phyloP scores from a whole-genome alignment of 768 basidiomycete species.

The Boletus tomentosulus region DNA sequence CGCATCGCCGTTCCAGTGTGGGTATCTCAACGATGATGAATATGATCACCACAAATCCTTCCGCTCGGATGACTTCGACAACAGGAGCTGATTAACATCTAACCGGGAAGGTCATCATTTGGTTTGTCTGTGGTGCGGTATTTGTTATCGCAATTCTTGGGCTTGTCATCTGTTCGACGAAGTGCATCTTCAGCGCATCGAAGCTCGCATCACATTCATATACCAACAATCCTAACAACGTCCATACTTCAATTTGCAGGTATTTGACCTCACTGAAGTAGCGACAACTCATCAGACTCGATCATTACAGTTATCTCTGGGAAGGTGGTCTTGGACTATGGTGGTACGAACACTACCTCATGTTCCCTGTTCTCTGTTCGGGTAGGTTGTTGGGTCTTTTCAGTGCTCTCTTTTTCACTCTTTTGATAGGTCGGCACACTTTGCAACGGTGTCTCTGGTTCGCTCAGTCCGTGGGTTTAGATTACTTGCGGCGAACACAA shows the following conservation, averaged over 20 bases:
- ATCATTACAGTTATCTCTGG: constrained; percentile 67
- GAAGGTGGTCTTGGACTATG: constrained; percentile 79
- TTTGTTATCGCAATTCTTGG: no score
- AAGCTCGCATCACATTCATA: constrained; percentile 9
- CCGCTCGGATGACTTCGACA: constrained; percentile 75
- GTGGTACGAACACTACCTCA: constrained; percentile 66
- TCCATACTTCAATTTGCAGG: constrained; percentile 83
- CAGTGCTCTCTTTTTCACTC: neutral
- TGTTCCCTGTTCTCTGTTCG: constrained; percentile 99
- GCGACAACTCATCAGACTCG: constrained; percentile 58
- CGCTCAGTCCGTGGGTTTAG: constrained; percentile 78
- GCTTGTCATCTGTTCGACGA: no score
- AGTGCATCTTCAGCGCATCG: no score
- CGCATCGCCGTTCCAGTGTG: constrained; percentile 80
- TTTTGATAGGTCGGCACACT: constrained; percentile 73
- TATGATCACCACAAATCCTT: constrained; percentile 72
- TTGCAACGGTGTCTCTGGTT: constrained; percentile 80
- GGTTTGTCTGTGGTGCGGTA: constrained; percentile 80
- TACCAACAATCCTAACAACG: constrained; percentile 61
- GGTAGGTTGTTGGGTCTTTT: constrained; percentile 37
- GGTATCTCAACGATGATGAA: constrained; percentile 71
- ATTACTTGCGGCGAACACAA: constrained; percentile 71
- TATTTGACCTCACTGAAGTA: constrained; percentile 78
- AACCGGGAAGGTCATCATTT: constrained; percentile 89
- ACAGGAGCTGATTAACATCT: constrained; percentile 70